phyloP scores from a whole-genome alignment of 1,139 yeast genomes.

The Nakaseomyces kungkrabaensis region DNA sequence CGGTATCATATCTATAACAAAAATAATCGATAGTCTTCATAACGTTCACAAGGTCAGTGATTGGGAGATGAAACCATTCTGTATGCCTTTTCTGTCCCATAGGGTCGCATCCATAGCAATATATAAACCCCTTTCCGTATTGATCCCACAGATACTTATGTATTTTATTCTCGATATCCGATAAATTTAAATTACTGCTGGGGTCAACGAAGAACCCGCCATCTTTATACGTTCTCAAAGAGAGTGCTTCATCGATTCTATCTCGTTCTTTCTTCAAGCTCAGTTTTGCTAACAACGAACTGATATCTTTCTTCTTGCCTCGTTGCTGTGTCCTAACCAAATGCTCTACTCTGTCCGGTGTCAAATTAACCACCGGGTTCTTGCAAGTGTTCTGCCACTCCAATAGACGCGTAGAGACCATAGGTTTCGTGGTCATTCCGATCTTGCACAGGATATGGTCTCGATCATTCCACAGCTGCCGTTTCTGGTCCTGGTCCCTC shows the following conservation, averaged over 20 bases:
- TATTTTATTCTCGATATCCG: constrained; percentile 18
- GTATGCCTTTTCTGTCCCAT: constrained; percentile 18
- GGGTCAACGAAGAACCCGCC: constrained; percentile 22
- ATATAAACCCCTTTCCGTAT: constrained; percentile 23
- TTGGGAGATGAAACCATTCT: constrained; percentile 27
- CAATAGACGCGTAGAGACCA: constrained; percentile 18
- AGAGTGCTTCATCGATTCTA: neutral
- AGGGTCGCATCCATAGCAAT: constrained; percentile 24
- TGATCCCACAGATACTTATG: constrained; percentile 23
- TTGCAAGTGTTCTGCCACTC: constrained; percentile 25
- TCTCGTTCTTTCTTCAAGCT: constrained; percentile 6
- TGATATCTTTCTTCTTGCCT: constrained; percentile 1
- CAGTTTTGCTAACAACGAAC: constrained; percentile 8
- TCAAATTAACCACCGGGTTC: constrained; percentile 20
- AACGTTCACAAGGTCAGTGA: constrained; percentile 17
- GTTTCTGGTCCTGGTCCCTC: constrained; percentile 6
- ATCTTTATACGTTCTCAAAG: constrained; percentile 12
- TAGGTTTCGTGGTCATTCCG: constrained; percentile 25
- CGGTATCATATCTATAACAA: constrained; percentile 10
- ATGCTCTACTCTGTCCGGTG: constrained; percentile 14
- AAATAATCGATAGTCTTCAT: constrained; percentile 17
- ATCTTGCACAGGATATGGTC: constrained; percentile 23
- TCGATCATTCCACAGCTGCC: constrained; percentile 12
- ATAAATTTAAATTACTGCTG: constrained; percentile 10
- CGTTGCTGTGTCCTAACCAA: neutral